Base-by-base conservation (phyloP, 768 basidiomycete species). In the Naganishia vishniacii region DNA sequence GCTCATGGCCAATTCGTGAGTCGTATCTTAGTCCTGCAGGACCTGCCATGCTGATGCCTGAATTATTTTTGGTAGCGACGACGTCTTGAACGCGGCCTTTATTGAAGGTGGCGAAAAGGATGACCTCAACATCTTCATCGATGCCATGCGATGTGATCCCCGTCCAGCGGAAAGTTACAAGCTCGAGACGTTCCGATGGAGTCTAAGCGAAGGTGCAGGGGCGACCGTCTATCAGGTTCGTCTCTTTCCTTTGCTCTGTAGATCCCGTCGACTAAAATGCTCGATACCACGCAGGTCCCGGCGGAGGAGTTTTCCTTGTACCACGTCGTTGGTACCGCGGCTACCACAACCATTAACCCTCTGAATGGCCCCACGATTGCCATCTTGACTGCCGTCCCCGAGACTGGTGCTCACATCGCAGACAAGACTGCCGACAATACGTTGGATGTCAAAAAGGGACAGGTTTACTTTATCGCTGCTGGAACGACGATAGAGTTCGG, bases 1-100 rank as follows among this genome's bases (percentile, higher is more conserved):
- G 74, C 92, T 91, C 80, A 98, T 98, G 93, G 94, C 94, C 26
- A 93, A 93, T 18, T 56, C 53, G 53, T 56, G 23, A 15, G 53
- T 41, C 53, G 2, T 25, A n/a, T 32, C 20, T 25, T n/a, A 1
- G 9, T 20, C 1, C n/a, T n/a, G n/a, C n/a, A n/a, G n/a, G n/a
- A n/a, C n/a, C n/a, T n/a, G n/a, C n/a, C n/a, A n/a, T n/a, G n/a
- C n/a, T n/a, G n/a, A n/a, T n/a, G n/a, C n/a, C n/a, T n/a, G n/a
- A n/a, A n/a, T n/a, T n/a, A n/a, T n/a, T n/a, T n/a, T n/a, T 29
- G 2, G 25, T 16, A 71, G 70, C 29, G 73, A 74, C 66, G 72
- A 74, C 48, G 73, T 74, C 31, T 68, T 74, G 41, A 74, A 74
- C 64, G 68, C 72, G 37, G 71, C 70, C 12, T 74, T 74, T 60